These are phyloP conservation scores for Aspergillus homomorphus DNA, from an alignment of 495 filamentous ascomycete species.

Conservation along the genomic window DNA sequence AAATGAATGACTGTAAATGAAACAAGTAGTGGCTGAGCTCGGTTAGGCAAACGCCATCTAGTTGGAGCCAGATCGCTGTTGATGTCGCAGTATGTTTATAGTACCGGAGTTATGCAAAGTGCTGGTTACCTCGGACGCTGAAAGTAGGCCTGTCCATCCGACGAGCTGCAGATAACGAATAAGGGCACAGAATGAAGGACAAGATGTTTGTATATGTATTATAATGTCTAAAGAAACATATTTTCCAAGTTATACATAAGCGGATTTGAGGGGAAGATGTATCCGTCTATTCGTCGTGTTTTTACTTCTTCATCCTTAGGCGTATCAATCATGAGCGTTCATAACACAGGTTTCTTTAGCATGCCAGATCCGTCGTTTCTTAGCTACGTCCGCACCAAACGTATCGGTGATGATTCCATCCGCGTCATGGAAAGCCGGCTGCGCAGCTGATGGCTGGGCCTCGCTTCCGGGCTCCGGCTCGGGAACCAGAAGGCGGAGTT, in stretches of 20 bases:
- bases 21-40: too few relatives aligned
- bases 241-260: background rate
- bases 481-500: slow-evolving; percentile 50
- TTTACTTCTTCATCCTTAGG: background rate
- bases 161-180: background rate
- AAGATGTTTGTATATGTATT: background rate
- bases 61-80: too few relatives aligned
- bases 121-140: too few relatives aligned
- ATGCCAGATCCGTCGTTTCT: slow-evolving; percentile 70
- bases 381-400: slow-evolving; percentile 54
- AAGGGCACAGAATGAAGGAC: background rate
- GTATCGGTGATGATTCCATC: slow-evolving; percentile 49
- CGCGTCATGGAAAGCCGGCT: slow-evolving; percentile 28
- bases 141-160: background rate
- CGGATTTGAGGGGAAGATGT: background rate
- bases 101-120: too few relatives aligned
- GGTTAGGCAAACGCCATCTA: too few relatives aligned
- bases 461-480: slow-evolving; percentile 16
- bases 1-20: background rate
- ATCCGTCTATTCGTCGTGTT: background rate
- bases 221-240: background rate
- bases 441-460: background rate
- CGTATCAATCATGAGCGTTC: slow-evolving; percentile 43
- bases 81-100: too few relatives aligned
- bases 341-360: slow-evolving; percentile 62